A percentile compares a stretch with the other conserved stretches of the same genome.
Evolutionary conservation across 306 rosid genomes (phyloP).

Genomic region (Ormosia semicastrata): DNA sequence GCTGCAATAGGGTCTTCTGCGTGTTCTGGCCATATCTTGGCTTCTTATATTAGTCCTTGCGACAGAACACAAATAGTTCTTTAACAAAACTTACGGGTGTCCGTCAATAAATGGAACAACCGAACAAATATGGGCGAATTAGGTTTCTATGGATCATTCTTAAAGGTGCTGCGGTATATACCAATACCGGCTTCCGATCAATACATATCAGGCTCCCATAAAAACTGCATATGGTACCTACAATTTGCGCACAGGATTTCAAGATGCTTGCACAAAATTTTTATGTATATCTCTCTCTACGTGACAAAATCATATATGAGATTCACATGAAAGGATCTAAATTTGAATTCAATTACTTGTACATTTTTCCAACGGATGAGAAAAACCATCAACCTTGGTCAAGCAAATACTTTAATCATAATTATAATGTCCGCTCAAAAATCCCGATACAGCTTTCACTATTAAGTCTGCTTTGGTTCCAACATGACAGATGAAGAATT

Average conservation of each 20-base stretch:
- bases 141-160: background rate
- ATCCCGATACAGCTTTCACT: constrained; percentile 23
- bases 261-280: background rate
- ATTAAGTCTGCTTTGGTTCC: constrained; percentile 24
- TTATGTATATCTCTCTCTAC: background rate
- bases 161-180: background rate
- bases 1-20: background rate
- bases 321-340: background rate
- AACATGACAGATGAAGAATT: constrained; percentile 24
- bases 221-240: background rate
- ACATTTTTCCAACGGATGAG: background rate
- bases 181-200: background rate
- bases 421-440: constrained; percentile 16
- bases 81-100: too few species aligned
- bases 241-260: background rate
- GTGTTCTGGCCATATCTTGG: too few species aligned
- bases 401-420: constrained; percentile 19
- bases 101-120: background rate
- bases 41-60: too few species aligned
- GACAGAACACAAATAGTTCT: too few species aligned
- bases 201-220: background rate
- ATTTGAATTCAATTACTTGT: background rate
- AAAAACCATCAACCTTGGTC: constrained; percentile 5
- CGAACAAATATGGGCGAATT: background rate
- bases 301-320: background rate